Evolutionary conservation across 2,329 filamentous ascomycete genomes (phyloP).

Genomic region (Ascochyta rabiei): DNA sequence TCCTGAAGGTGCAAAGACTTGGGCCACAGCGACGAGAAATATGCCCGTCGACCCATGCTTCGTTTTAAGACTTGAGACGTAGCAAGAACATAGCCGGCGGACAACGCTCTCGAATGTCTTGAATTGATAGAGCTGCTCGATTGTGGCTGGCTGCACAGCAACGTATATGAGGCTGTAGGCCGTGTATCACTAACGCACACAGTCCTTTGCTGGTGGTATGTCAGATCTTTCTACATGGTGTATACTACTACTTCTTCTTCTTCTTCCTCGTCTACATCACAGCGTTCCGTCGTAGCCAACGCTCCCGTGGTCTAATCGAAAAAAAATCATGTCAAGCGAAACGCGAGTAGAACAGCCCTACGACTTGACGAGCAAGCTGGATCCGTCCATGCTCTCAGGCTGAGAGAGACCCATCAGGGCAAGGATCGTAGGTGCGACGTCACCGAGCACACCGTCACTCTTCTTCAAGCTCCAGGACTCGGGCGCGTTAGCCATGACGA

Average conservation of each 20-base stretch:
- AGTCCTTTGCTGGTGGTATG: background rate
- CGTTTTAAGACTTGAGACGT: no score
- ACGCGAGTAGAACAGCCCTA: conserved; percentile 36
- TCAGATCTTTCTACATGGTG: background rate
- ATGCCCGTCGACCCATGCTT: background rate
- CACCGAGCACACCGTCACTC: conserved; percentile 86
- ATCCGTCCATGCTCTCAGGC: conserved; percentile 90
- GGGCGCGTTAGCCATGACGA: conserved; percentile 97
- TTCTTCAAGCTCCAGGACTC: conserved; percentile 86
- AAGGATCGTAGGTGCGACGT: conserved; percentile 94
- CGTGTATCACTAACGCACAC: background rate
- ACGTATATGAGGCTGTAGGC: background rate
- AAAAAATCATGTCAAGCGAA: conserved; percentile 8
- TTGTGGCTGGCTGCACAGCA: no score
- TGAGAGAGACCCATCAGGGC: conserved; percentile 88
- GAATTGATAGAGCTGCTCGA: background rate
- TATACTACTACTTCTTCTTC: conserved; percentile 16
- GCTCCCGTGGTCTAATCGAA: conserved; percentile 13
- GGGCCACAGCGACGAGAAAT: background rate
- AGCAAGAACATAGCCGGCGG: background rate
- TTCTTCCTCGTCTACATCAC: conserved; percentile 21
- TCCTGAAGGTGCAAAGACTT: background rate
- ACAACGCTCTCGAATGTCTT: no score
- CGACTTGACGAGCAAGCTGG: conserved; percentile 79
- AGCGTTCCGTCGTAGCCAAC: conserved; percentile 17